Evolutionary conservation across 805 yeast genomes (phyloP), one percentile per base, ranked within the genome.

Genomic region (Ogataea chonburiensis): DNA sequence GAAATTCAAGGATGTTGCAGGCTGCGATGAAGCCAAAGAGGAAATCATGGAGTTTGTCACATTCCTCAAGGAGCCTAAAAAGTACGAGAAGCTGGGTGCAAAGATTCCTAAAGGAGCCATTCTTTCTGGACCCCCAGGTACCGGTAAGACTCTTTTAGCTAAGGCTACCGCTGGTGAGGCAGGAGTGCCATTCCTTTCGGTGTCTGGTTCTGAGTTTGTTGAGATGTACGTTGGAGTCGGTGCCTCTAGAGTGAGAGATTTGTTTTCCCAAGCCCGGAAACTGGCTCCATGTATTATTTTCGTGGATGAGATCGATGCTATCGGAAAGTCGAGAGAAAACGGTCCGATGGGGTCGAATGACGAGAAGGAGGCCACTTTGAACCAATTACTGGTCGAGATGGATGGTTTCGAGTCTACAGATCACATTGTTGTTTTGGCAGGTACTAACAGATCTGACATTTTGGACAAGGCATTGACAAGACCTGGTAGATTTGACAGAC

Each of bases 191-290:
- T 93, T 93, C 60, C 80, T 80, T 53, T 85, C 95, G 11, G 98
- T 93, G 13, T 86, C 96, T 1, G 98, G 98, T 46, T 89, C 98
- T 5, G 98, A 91, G 62, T 91, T 91, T 51, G 96, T 93, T 10
- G 98, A 91, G 61, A 93, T 91, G 98, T 93, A 88, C 69, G 98
- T 89, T 19, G 98, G 98, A 71, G 97, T 91, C 16, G 98, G 98
- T 67, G 98, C 98, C 2, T 84, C 95, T 12, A 78, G 98, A 61
- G 98, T 93, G 18, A 88, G 98, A 60, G 98, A 93, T 61, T 68
- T 93, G 52, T 93, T 93, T 67, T 76, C 81, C 46, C 84, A 86
- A 18, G 98, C 98, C 1, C 75, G 98, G 54, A 86, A 86, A 58
- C 79, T 82, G 62, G 96, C 98, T 0, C 99, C 99, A 11, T 73